A percentile compares a stretch with the other conserved stretches of the same genome.
Conservation (phyloP, 495 filamentous ascomycete genomes). For the Aspergillus indologenus region DNA sequence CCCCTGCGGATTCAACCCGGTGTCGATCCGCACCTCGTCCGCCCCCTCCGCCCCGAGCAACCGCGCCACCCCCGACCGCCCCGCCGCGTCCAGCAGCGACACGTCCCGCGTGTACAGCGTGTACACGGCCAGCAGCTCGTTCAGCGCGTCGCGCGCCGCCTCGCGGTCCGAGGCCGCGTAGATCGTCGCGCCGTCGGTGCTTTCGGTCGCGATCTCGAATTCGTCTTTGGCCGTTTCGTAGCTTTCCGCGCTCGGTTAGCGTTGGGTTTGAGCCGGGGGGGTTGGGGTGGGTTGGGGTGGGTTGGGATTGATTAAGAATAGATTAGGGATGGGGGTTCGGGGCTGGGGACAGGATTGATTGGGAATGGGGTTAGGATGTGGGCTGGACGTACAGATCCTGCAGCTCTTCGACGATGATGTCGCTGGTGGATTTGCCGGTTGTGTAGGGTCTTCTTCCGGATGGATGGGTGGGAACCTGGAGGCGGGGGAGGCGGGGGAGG, state of each 20-base stretch:
- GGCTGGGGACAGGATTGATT: neutral
- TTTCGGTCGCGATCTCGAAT: conserved; percentile 48
- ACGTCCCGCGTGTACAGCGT: conserved; percentile 32
- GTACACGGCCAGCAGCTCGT: conserved; percentile 37
- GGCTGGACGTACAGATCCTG: conserved; percentile 36
- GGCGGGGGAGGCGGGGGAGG: no score
- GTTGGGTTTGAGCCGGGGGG: neutral
- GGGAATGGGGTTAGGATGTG: neutral
- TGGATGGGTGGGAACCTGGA: neutral
- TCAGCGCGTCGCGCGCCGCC: conserved; percentile 42
- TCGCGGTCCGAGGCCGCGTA: conserved; percentile 48
- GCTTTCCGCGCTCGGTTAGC: conserved; percentile 7
- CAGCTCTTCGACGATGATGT: conserved; percentile 41
- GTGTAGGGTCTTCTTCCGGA: neutral
- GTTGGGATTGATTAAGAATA: no score
- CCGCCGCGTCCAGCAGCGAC: conserved; percentile 8
- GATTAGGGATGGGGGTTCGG: neutral
- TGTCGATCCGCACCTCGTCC: conserved; percentile 21
- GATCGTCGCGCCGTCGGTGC: conserved; percentile 41
- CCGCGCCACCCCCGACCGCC: neutral
- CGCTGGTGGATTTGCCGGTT: conserved; percentile 26
- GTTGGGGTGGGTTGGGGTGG: no score
- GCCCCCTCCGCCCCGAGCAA: neutral
- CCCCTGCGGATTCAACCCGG: conserved; percentile 33
- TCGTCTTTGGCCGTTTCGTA: conserved; percentile 46